These are phyloP conservation scores for Colletotrichum neosansevieriae DNA, from an alignment of 2,329 filamentous ascomycete species.

Conservation along the genomic window DNA sequence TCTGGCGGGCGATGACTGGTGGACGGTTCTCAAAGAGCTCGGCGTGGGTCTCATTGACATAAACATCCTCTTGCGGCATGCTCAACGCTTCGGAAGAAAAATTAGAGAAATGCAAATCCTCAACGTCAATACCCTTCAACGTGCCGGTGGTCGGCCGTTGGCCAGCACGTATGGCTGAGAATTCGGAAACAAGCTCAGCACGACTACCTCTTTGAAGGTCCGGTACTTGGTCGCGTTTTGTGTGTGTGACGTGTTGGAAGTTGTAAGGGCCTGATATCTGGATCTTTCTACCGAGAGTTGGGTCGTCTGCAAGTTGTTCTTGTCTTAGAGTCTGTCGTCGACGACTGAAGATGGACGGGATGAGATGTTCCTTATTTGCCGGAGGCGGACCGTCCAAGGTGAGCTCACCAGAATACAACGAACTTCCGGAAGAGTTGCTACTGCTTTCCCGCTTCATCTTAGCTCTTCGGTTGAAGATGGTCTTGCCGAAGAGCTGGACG, in stretches of 20 bases:
- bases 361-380: slow-evolving; percentile 57
- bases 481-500: slow-evolving; percentile 69
- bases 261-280: slow-evolving; percentile 75
- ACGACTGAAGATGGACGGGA: slow-evolving; percentile 64
- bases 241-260: slow-evolving; percentile 74
- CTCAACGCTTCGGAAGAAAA: slow-evolving; percentile 60
- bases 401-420: slow-evolving; percentile 60
- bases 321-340: slow-evolving; percentile 58
- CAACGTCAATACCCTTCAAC: slow-evolving; percentile 52
- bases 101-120: slow-evolving; percentile 60
- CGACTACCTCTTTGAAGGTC: slow-evolving; percentile 55
- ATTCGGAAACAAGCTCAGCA: slow-evolving; percentile 57
- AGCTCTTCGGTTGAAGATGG: slow-evolving; percentile 67
- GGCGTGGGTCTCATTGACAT: slow-evolving; percentile 11
- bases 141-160: slow-evolving; percentile 51
- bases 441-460: slow-evolving; percentile 65
- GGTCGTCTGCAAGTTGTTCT: slow-evolving; percentile 36
- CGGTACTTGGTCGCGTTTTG: slow-evolving; percentile 61
- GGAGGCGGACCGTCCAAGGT: slow-evolving; percentile 50
- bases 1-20: slow-evolving; percentile 17
- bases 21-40: slow-evolving; percentile 16
- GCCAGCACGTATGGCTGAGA: slow-evolving; percentile 55
- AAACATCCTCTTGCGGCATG: slow-evolving; percentile 30
- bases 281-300: slow-evolving; percentile 52
- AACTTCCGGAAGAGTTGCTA: slow-evolving; percentile 61